phyloP scores from a whole-genome alignment of 768 basidiomycete genomes.

The Hortiboletus campestris region DNA sequence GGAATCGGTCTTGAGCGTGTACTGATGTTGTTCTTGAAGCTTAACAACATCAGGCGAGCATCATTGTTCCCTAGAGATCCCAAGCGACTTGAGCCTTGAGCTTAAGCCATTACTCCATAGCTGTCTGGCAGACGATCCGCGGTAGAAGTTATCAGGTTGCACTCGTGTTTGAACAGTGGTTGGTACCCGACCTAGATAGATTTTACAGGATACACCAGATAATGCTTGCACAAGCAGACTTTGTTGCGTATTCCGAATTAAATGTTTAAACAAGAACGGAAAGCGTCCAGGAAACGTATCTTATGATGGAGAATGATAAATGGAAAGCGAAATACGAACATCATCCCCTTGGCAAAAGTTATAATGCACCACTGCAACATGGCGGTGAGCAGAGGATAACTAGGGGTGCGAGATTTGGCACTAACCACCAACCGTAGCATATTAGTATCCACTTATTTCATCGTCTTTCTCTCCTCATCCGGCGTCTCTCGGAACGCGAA shows the following conservation, averaged over 20 bases:
- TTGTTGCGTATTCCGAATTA: conserved; percentile 27
- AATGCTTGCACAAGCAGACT: conserved; percentile 14
- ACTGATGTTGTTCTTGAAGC: conserved; percentile 95
- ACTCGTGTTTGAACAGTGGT: conserved; percentile 1
- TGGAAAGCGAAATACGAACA: conserved; percentile 26
- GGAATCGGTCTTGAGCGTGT: conserved; percentile 96
- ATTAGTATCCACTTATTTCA: conserved; percentile 10
- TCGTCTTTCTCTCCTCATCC: conserved; percentile 50
- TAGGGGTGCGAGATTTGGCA: not conserved
- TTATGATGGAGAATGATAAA: conserved; percentile 17
- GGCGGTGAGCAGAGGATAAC: conserved; percentile 1
- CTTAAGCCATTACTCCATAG: not conserved
- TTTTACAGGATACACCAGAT: conserved; percentile 19
- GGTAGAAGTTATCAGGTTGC: not conserved
- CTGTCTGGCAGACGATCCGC: not conserved
- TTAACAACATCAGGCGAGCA: conserved; percentile 92
- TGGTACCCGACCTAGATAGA: conserved; percentile 14
- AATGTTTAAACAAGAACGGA: conserved; percentile 14
- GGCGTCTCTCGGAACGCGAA: conserved; percentile 54
- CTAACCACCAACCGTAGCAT: conserved; percentile 14
- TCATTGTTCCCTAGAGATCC: conserved; percentile 97
- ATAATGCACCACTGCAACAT: conserved; percentile 22
- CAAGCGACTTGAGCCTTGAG: conserved; percentile 84
- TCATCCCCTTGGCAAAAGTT: conserved; percentile 14
- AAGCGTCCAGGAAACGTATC: conserved; percentile 25